Conservation (phyloP, 441 rosid species). For the Eruca vesicaria region DNA sequence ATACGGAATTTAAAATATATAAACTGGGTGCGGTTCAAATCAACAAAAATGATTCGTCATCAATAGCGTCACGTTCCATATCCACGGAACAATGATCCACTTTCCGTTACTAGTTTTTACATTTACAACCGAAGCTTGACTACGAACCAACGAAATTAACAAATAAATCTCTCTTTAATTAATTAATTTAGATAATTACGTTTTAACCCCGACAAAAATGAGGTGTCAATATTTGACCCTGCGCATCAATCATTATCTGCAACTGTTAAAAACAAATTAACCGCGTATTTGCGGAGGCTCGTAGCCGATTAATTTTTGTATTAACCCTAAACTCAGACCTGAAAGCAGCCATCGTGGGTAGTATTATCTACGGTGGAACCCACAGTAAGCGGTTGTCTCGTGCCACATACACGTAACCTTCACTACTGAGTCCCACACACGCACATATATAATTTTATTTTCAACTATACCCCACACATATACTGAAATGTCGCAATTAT, state of each 20-base stretch:
- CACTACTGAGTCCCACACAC: neutral
- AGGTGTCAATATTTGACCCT: neutral
- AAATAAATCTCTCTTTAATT: neutral
- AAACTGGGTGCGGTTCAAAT: neutral
- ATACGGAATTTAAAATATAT: neutral
- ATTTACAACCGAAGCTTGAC: slow-evolving; percentile 1
- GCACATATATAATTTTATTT: neutral
- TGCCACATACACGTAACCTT: slow-evolving; percentile 5
- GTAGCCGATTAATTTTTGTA: slow-evolving; percentile 16
- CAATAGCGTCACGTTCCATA: neutral
- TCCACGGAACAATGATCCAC: neutral
- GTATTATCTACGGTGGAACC: slow-evolving; percentile 20
- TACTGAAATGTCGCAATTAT: neutral
- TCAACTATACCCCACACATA: neutral
- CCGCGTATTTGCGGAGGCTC: slow-evolving; percentile 17
- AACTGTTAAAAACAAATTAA: neutral
- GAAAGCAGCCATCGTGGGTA: neutral
- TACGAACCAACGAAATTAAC: neutral
- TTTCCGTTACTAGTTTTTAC: slow-evolving; percentile 9
- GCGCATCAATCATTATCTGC: neutral
- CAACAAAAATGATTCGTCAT: neutral
- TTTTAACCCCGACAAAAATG: neutral
- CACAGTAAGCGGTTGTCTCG: slow-evolving; percentile 9
- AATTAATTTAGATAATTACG: neutral
- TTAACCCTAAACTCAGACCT: slow-evolving; percentile 4